A percentile compares a stretch with the other conserved stretches of the same genome.
These are phyloP conservation scores for Mortierella sp. DNA, from an alignment of 371 early-diverging fungal species.

Conservation along the genomic window DNA sequence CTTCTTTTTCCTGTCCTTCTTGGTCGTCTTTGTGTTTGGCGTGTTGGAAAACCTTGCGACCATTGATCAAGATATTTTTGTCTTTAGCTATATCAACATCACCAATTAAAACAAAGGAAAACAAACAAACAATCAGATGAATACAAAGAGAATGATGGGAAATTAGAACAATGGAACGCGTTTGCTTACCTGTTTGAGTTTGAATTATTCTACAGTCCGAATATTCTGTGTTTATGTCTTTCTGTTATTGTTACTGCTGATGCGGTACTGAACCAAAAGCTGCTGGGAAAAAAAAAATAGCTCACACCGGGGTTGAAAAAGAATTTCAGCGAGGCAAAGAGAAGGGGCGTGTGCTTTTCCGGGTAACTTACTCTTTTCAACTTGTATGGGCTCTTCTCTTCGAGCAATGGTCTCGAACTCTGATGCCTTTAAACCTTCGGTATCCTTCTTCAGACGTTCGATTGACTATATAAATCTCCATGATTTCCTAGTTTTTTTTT, in stretches of 20 bases:
- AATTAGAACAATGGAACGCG: no score
- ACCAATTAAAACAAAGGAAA: not conserved
- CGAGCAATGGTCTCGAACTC: slow-evolving; percentile 52
- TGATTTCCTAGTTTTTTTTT: no score
- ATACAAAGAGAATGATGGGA: not conserved
- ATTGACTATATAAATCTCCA: no score
- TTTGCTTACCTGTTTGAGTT: not conserved
- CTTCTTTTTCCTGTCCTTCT: slow-evolving; percentile 56
- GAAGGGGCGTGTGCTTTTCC: no score
- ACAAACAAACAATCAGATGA: not conserved
- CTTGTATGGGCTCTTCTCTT: slow-evolving; percentile 52
- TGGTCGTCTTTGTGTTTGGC: slow-evolving; percentile 53
- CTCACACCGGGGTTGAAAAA: no score
- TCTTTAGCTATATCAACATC: slow-evolving; percentile 43
- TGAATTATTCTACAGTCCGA: not conserved
- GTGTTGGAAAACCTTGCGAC: slow-evolving; percentile 45
- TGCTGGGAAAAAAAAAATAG: not conserved
- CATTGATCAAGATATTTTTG: slow-evolving; percentile 54
- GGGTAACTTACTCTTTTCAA: slow-evolving; percentile 41
- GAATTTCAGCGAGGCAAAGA: no score
- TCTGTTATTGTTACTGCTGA: no score
- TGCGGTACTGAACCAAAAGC: not conserved
- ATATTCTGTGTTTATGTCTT: not conserved
- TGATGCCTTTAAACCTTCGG: slow-evolving; percentile 51
- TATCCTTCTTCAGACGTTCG: slow-evolving; percentile 57